Evolutionary conservation across 2,329 filamentous ascomycete species (phyloP).

Genomic region (Cladosporium sp.): DNA sequence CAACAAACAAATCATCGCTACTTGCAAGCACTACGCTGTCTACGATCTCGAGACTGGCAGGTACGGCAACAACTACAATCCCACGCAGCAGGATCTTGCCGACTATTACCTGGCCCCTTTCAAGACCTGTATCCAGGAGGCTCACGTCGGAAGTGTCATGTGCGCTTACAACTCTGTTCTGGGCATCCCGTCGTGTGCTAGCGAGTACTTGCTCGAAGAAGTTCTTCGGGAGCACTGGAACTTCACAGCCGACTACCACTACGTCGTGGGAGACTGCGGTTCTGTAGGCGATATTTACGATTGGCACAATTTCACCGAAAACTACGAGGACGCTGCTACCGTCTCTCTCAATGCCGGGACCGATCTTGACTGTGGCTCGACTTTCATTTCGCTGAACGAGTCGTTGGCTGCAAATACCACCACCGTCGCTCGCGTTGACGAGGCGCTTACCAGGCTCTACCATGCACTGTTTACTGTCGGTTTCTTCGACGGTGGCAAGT

Average conservation of each 20-base stretch:
- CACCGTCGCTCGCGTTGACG: slow-evolving; percentile 43
- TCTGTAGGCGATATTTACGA: slow-evolving; percentile 55
- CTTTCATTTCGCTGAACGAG: slow-evolving; percentile 40
- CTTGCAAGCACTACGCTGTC: slow-evolving; percentile 34
- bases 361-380: slow-evolving; percentile 50
- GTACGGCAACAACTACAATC: slow-evolving; percentile 50
- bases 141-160: slow-evolving; percentile 46
- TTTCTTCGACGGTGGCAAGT: slow-evolving; percentile 50
- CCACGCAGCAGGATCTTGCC: slow-evolving; percentile 53
- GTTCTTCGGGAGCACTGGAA: slow-evolving; percentile 60
- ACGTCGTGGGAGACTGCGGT: slow-evolving; percentile 60
- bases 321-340: slow-evolving; percentile 42
- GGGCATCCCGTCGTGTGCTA: slow-evolving; percentile 58
- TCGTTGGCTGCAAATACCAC: slow-evolving; percentile 39
- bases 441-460: slow-evolving; percentile 48
- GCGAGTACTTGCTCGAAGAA: slow-evolving; percentile 55
- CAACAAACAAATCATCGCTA: slow-evolving; percentile 33
- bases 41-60: slow-evolving; percentile 28
- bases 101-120: slow-evolving; percentile 67
- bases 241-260: slow-evolving; percentile 54
- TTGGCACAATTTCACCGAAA: slow-evolving; percentile 37
- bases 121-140: slow-evolving; percentile 42
- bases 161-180: slow-evolving; percentile 56
- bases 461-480: slow-evolving; percentile 50
- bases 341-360: slow-evolving; percentile 48